Evolutionary conservation across 352 stramenopile species (phyloP).

Genomic region (Pythium rhizo-oryzae): DNA sequence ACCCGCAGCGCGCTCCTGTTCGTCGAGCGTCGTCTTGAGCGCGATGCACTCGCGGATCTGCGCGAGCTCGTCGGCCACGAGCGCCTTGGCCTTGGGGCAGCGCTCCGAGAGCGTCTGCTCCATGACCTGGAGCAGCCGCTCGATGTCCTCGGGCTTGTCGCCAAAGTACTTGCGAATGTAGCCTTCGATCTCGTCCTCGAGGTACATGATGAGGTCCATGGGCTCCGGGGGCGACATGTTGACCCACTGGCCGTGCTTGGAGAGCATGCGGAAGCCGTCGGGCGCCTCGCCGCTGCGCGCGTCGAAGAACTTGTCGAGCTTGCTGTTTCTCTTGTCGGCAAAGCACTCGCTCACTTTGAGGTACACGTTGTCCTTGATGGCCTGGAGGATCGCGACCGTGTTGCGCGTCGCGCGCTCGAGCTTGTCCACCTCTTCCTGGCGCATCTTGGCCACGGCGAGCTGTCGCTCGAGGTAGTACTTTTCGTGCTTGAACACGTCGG

Average conservation of each 20-base stretch:
- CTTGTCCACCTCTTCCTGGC: conserved; percentile 49
- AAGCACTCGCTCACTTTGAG: conserved; percentile 54
- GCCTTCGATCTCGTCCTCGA: conserved; percentile 65
- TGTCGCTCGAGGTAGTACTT: conserved; percentile 62
- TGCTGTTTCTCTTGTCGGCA: conserved; percentile 43
- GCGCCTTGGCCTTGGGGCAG: conserved; percentile 43
- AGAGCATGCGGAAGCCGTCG: conserved; percentile 69
- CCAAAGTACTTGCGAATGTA: conserved; percentile 66
- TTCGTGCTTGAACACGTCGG: conserved; percentile 65
- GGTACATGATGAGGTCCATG: conserved; percentile 62
- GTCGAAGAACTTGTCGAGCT: conserved; percentile 52
- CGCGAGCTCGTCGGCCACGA: conserved; percentile 56
- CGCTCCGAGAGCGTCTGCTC: conserved; percentile 61
- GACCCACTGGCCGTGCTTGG: conserved; percentile 49
- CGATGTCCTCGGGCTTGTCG: conserved; percentile 36
- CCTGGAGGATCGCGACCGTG: conserved; percentile 54
- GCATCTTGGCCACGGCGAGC: conserved; percentile 43
- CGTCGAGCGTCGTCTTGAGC: conserved; percentile 37
- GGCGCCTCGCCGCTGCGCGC: conserved; percentile 45
- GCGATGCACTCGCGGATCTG: conserved; percentile 54
- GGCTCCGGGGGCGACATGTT: conserved; percentile 52
- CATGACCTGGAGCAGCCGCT: conserved; percentile 55
- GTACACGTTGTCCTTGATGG: conserved; percentile 54
- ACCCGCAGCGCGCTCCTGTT: conserved; percentile 14
- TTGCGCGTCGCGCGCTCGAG: conserved; percentile 71